Evolutionary conservation across 805 yeast genomes (phyloP).

Genomic region (Tetrapisispora namnaoensis): DNA sequence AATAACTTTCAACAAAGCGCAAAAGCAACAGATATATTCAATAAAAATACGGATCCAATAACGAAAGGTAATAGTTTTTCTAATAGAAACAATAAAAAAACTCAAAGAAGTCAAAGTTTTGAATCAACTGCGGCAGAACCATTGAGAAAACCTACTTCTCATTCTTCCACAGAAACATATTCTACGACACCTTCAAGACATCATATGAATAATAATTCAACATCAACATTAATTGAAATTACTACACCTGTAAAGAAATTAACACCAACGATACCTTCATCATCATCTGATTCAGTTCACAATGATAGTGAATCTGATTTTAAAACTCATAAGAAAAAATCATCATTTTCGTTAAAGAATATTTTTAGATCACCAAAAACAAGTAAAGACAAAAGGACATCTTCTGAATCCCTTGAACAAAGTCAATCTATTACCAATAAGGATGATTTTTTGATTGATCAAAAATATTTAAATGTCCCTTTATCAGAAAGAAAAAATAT

Average conservation of each 20-base stretch:
- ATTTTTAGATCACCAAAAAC: conserved; percentile 26
- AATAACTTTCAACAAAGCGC: background rate
- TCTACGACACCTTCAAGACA: conserved; percentile 1
- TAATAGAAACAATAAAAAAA: background rate
- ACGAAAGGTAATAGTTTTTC: background rate
- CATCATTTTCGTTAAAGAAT: conserved; percentile 24
- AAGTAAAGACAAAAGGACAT: background rate
- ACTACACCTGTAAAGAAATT: background rate
- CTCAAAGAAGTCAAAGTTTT: conserved; percentile 7
- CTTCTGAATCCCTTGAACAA: background rate
- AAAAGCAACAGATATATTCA: background rate
- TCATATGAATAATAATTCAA: background rate
- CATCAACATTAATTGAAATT: background rate
- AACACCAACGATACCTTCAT: background rate
- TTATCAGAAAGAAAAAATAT: background rate
- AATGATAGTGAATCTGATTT: background rate
- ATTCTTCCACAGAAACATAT: conserved; percentile 18
- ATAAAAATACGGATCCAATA: background rate
- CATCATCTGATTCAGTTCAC: background rate
- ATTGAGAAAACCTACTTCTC: conserved; percentile 15
- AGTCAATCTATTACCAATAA: background rate
- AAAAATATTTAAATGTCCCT: background rate
- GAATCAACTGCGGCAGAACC: conserved; percentile 5
- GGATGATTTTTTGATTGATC: background rate
- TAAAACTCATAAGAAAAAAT: conserved; percentile 21